A percentile compares a stretch with the other conserved stretches of the same genome.
These are phyloP conservation scores for Tetracladium setigerum DNA, from an alignment of 495 filamentous ascomycete species.

Conservation along the genomic window DNA sequence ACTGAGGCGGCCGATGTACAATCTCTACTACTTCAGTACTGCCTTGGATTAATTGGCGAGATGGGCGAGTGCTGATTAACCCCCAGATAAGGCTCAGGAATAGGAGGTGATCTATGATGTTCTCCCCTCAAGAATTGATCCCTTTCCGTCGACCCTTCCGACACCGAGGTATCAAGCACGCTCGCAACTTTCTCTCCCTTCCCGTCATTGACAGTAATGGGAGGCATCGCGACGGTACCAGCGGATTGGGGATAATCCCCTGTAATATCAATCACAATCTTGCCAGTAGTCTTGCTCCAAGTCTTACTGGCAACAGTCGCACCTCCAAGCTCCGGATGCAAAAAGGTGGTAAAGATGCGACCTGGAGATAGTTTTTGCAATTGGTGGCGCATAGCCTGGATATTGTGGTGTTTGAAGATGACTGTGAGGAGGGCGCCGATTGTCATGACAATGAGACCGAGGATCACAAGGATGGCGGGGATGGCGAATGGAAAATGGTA, in stretches of 20 bases:
- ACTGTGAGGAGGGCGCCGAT: conserved; percentile 5
- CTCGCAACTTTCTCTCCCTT: neutral
- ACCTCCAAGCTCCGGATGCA: conserved; percentile 10
- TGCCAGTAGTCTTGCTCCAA: conserved; percentile 3
- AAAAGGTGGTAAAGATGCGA: conserved; percentile 20
- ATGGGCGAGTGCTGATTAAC: no score
- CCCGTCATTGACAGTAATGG: neutral
- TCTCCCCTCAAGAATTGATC: no score
- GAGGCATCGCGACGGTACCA: neutral
- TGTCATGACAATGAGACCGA: conserved; percentile 8
- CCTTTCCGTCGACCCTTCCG: no score
- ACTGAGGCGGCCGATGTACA: no score
- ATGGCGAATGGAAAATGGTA: conserved; percentile 29
- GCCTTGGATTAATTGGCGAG: no score
- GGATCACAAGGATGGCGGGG: conserved; percentile 23
- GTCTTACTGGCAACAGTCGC: conserved; percentile 10
- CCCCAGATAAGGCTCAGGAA: no score
- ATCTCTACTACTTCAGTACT: no score
- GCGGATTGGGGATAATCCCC: neutral
- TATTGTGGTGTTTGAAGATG: conserved; percentile 5
- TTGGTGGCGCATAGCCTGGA: conserved; percentile 7
- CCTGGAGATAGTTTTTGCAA: conserved; percentile 20
- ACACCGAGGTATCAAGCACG: no score
- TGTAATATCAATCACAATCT: conserved; percentile 1
- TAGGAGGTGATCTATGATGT: no score